Percentiles rank a stretch among this genome's conserved stretches.
Evolutionary conservation across 2,329 filamentous ascomycete species (phyloP).

Genomic region (Aspergillus sp.): DNA sequence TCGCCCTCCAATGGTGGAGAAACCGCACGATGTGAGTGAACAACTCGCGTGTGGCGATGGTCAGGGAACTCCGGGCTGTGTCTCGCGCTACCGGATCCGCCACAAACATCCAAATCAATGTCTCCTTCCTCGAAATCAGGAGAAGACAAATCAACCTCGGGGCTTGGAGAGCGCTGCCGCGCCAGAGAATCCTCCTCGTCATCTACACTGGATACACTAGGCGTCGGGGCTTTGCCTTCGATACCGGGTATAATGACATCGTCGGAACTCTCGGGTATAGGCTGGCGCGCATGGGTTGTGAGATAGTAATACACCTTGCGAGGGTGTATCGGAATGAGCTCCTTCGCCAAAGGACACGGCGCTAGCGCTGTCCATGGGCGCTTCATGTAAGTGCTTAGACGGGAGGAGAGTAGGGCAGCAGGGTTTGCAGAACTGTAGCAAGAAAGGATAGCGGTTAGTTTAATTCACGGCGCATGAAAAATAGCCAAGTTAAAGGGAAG

Average conservation of each 20-base stretch:
- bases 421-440: slow-evolving; percentile 82
- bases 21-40: slow-evolving; percentile 68
- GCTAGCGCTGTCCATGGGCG: slow-evolving; percentile 75
- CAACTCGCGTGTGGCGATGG: slow-evolving; percentile 55
- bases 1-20: slow-evolving; percentile 90
- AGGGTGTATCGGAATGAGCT: slow-evolving; percentile 87
- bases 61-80: slow-evolving; percentile 51
- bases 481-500: slow-evolving; percentile 5
- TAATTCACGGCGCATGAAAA: slow-evolving; percentile 5
- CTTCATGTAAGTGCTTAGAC: slow-evolving; percentile 85
- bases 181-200: slow-evolving; percentile 65
- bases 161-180: slow-evolving; percentile 68
- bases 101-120: slow-evolving; percentile 53
- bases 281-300: slow-evolving; percentile 80
- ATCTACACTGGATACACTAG: slow-evolving; percentile 73
- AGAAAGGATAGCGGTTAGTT: slow-evolving; percentile 22
- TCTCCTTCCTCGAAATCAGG: slow-evolving; percentile 78
- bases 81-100: slow-evolving; percentile 60
- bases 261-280: slow-evolving; percentile 67
- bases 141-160: slow-evolving; percentile 87
- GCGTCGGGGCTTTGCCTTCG: slow-evolving; percentile 69
- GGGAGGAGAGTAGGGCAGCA: slow-evolving; percentile 90
- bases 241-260: slow-evolving; percentile 51
- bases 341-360: slow-evolving; percentile 87
- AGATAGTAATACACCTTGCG: slow-evolving; percentile 96